Evolutionary conservation across 2,329 filamentous ascomycete species (phyloP).

Genomic region (Neonectria punicea): DNA sequence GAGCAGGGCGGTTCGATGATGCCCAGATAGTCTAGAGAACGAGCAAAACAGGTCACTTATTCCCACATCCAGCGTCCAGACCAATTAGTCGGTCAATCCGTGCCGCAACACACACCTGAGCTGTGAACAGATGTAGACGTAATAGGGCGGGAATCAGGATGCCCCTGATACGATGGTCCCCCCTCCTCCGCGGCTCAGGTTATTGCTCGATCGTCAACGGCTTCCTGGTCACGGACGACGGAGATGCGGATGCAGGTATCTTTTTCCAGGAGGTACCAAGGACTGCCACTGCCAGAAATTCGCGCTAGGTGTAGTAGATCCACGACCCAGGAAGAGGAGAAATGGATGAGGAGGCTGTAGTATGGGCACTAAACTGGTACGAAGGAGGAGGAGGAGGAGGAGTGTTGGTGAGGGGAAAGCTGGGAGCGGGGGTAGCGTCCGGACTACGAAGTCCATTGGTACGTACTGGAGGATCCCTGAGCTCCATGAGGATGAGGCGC

Average conservation of each 20-base stretch:
- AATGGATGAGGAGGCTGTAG: neutral
- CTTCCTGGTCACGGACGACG: slow-evolving; percentile 15
- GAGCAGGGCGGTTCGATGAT: slow-evolving; percentile 14
- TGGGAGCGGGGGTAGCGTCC: slow-evolving; percentile 28
- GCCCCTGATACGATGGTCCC: neutral
- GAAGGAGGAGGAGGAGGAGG: neutral
- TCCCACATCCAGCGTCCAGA: slow-evolving; percentile 13
- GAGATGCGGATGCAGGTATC: slow-evolving; percentile 40
- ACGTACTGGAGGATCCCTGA: neutral
- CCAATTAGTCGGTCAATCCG: slow-evolving; percentile 6
- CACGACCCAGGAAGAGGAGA: slow-evolving; percentile 15
- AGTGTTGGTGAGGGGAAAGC: slow-evolving; percentile 36
- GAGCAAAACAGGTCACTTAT: slow-evolving; percentile 16
- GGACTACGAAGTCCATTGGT: neutral
- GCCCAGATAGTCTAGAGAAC: neutral
- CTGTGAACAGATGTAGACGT: neutral
- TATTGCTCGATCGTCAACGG: slow-evolving; percentile 8
- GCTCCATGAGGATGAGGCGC: slow-evolving; percentile 22
- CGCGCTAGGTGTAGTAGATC: slow-evolving; percentile 27
- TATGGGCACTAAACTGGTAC: neutral
- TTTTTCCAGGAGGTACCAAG: slow-evolving; percentile 36
- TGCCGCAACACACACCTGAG: neutral
- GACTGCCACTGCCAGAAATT: slow-evolving; percentile 27
- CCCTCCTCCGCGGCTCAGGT: neutral
- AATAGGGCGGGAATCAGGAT: slow-evolving; percentile 8